Base-by-base conservation (phyloP, 139 green algal genomes). In the Haematococcus sp. region DNA sequence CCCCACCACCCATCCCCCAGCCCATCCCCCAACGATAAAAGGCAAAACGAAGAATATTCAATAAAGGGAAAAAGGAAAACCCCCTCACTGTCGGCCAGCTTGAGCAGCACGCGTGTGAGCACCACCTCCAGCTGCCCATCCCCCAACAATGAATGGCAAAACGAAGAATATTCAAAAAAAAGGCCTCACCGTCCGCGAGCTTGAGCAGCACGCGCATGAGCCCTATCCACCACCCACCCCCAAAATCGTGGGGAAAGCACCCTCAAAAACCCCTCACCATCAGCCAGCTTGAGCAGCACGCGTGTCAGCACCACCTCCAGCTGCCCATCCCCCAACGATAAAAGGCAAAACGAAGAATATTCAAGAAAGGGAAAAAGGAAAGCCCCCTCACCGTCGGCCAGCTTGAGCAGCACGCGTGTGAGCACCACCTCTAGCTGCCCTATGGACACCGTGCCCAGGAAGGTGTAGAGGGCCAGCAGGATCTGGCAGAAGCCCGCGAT, bases 111-210 rank as follows among this genome's bases (percentile, higher is more conserved):
- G 40, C 83, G 70, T 40, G 72, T 66, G 52, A 97, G 67, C 52
- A 97, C 88, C 23, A 90, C 83, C 76, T 97, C 93, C 58, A 98
- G 64, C 78, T 98, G 94, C 40, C 95, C 79, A n/a, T n/a, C n/a
- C n/a, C n/a, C n/a, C n/a, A n/a, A n/a, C n/a, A n/a, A n/a, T n/a
- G n/a, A n/a, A n/a, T n/a, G n/a, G 9, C 25, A 32, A 63, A 20
- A 23, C 19, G 22, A 23, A 16, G 22, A 20, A 63, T 20, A n/a
- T n/a, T n/a, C n/a, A n/a, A n/a, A n/a, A n/a, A n/a, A n/a, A 55
- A 15, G 13, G 67, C 69, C 70, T 78, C 76, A 74, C 91, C 94
- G 66, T 97, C 92, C 2, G 93, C 93, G 49, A 97, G 70, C 3
- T 84, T 84, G n/a, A n/a, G n/a, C n/a, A n/a, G n/a, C n/a, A n/a